A percentile compares a stretch with the other conserved stretches of the same genome.
Conservation (phyloP, 2,329 filamentous ascomycete species). For the Fusarium veterinarium region DNA sequence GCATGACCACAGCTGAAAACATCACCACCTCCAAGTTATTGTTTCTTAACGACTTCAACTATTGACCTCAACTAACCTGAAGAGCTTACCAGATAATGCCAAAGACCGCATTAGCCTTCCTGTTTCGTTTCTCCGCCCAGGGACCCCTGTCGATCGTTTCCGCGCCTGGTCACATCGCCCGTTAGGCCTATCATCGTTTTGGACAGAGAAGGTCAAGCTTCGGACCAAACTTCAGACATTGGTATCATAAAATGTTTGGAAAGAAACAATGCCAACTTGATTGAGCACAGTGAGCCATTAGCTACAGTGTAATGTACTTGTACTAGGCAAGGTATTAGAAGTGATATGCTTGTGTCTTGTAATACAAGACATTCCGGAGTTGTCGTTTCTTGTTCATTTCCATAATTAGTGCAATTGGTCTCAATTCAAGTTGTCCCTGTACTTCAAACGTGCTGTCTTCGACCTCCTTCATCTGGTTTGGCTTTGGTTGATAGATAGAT, state of each 20-base stretch:
- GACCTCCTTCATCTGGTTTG: neutral
- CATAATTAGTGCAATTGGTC: conserved; percentile 8
- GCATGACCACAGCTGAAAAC: conserved; percentile 8
- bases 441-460: neutral
- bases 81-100: conserved; percentile 10
- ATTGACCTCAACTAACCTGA: conserved; percentile 1
- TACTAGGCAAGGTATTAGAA: neutral
- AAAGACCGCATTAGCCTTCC: conserved; percentile 29
- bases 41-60: conserved; percentile 11
- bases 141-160: conserved; percentile 39
- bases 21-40: neutral
- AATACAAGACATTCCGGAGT: conserved; percentile 5
- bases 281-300: neutral
- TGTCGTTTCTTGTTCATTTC: conserved; percentile 8
- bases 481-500: neutral
- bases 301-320: neutral
- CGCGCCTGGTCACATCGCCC: conserved; percentile 28
- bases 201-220: conserved; percentile 23
- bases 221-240: conserved; percentile 8
- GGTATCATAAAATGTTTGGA: neutral
- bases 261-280: conserved; percentile 4
- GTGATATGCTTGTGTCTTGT: neutral
- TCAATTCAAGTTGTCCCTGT: neutral
- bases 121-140: conserved; percentile 41
- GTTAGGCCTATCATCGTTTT: conserved; percentile 17